These are phyloP conservation scores for Brachypodium distachyon DNA, from an alignment of 202 grass and related monocot genomes.

Conservation along the genomic window DNA sequence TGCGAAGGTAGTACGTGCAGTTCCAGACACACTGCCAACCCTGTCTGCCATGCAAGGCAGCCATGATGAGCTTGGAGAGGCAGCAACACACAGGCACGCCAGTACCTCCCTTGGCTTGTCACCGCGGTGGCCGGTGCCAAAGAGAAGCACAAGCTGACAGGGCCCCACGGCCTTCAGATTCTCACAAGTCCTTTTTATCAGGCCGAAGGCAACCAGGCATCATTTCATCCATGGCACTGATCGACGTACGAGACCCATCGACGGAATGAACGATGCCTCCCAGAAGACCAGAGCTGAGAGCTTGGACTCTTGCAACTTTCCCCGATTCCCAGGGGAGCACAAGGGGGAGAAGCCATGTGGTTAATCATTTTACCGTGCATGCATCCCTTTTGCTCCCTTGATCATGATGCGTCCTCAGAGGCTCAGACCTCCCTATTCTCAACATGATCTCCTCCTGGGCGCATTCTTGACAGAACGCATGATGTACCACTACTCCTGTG, in stretches of 20 bases:
- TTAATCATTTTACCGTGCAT: conserved; percentile 31
- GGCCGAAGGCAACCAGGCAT: conserved; percentile 19
- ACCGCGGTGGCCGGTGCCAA: neutral
- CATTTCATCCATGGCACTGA: neutral
- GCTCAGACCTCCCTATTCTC: too few species aligned
- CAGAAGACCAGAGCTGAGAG: neutral
- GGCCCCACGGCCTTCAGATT: neutral
- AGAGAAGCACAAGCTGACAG: neutral
- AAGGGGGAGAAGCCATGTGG: neutral
- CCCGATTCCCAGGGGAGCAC: conserved; percentile 13
- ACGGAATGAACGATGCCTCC: neutral
- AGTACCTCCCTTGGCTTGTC: neutral
- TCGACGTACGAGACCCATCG: conserved; percentile 7
- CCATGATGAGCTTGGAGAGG: neutral
- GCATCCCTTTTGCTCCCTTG: neutral
- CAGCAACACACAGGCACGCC: neutral
- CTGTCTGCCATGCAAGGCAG: neutral
- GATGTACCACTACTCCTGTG: neutral
- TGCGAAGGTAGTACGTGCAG: neutral
- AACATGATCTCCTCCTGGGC: neutral
- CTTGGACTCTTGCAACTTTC: conserved; percentile 11
- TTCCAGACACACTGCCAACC: neutral
- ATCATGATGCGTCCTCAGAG: neutral
- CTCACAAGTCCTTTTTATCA: conserved; percentile 13
- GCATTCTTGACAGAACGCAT: neutral